Evolutionary conservation across 306 rosid genomes (phyloP), one percentile per base, ranked within the genome.

Genomic region (Ziziphus jujuba): DNA sequence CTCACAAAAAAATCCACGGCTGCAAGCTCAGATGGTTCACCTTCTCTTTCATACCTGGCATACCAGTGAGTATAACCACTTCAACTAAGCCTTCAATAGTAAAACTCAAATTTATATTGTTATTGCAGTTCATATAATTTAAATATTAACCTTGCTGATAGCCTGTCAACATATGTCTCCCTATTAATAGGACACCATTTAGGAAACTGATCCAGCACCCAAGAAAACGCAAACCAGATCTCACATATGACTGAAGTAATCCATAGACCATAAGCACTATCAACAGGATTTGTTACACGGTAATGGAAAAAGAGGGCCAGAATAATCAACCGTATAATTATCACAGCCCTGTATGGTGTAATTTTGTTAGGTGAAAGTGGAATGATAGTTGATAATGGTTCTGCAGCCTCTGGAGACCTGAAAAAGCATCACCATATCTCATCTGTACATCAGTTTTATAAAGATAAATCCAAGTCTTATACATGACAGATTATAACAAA

Each of bases 1-100:
- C 99, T 93, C 79, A 93, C 99, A 15, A 93, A 93, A 87, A 93
- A 93, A 82, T 93, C 99, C 85, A 93, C 99, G 62, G 97, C 83
- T 75, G 99, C 92, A 56, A 93, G 97, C 75, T 82, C 83, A n/a
- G 80, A 86, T 5, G 72, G 82, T 76, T 88, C 97, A 47, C 95
- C 96, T 67, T 85, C 95, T 77, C 92, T 86, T 79, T 93, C 99
- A 80, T 48, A 90, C 84, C 98, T 92, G 84, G 14, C 77, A 72
- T 49, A 38, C 13, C 51, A 73, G 68, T 49, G 40, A 80, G 61
- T 22, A 68, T 56, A 66, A 63, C 7, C 68, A 74, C 69, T 52
- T 57, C 73, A 74, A 50, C 25, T 7, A 64, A 12, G 33, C 10
- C 69, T 33, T 44, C 75, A 79, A 21, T 24, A 22, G 6, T 19